Conservation (phyloP, 140 eudicot genomes). For the Bidens hawaiensis region DNA sequence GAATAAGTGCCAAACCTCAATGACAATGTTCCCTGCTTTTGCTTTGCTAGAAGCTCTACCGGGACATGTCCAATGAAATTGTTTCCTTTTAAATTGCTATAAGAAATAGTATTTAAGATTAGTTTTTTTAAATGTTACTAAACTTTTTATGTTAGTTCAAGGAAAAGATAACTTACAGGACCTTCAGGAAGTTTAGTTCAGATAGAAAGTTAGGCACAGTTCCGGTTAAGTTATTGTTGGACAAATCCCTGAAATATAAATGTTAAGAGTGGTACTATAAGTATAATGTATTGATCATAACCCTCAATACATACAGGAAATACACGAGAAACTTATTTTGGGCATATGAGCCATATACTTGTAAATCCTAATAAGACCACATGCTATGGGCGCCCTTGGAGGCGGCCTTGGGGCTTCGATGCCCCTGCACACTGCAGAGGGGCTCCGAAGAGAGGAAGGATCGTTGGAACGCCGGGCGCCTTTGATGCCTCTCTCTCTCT, state of each 20-base stretch:
- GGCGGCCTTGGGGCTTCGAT: no score
- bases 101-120: background rate
- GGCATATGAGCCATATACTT: no score
- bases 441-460: no score
- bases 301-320: no score
- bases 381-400: no score
- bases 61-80: slow-evolving; percentile 40
- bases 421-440: no score
- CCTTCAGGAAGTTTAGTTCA: slow-evolving; percentile 28
- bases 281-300: no score
- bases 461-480: no score
- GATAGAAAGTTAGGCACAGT: slow-evolving; percentile 43
- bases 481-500: no score
- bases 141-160: slow-evolving; percentile 3
- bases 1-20: slow-evolving; percentile 31
- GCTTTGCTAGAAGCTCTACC: slow-evolving; percentile 27
- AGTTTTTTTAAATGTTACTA: background rate
- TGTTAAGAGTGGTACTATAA: background rate
- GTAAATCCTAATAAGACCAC: no score
- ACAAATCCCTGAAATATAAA: slow-evolving; percentile 54
- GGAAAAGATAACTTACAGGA: slow-evolving; percentile 42
- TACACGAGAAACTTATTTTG: no score
- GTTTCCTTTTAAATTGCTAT: slow-evolving; percentile 49
- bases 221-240: slow-evolving; percentile 53
- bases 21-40: slow-evolving; percentile 27